Evolutionary conservation across 2,329 filamentous ascomycete genomes (phyloP).

Genomic region (Chaetomiaceae sp.): DNA sequence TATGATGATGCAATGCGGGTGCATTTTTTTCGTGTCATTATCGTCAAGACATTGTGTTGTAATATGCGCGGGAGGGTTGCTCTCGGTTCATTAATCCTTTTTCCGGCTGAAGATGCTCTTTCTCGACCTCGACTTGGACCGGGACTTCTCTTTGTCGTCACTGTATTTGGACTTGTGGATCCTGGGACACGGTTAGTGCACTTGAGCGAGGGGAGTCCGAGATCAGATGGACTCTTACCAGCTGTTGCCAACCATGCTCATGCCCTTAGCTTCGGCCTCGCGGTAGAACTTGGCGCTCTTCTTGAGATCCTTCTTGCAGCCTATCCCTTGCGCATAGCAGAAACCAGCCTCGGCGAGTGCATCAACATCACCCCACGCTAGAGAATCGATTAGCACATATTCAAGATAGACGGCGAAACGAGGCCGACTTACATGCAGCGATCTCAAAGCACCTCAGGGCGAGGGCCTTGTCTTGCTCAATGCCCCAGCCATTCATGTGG

Average conservation of each 20-base stretch:
- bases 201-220: background rate
- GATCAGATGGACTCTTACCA: slow-evolving; percentile 65
- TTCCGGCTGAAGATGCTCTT: slow-evolving; percentile 58
- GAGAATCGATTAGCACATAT: slow-evolving; percentile 14
- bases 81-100: slow-evolving; percentile 16
- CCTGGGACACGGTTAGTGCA: slow-evolving; percentile 46
- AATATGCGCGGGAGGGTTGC: background rate
- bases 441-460: slow-evolving; percentile 95
- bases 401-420: background rate
- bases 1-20: slow-evolving; percentile 17
- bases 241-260: slow-evolving; percentile 97
- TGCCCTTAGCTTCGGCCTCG: slow-evolving; percentile 83
- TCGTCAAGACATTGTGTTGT: too few relatives aligned
- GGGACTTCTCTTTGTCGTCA: slow-evolving; percentile 59
- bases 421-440: slow-evolving; percentile 62
- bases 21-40: slow-evolving; percentile 22
- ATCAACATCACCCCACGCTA: slow-evolving; percentile 89
- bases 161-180: slow-evolving; percentile 96
- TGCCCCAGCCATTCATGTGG: slow-evolving; percentile 98
- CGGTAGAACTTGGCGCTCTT: slow-evolving; percentile 90
- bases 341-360: slow-evolving; percentile 91
- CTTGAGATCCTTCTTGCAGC: slow-evolving; percentile 93
- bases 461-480: slow-evolving; percentile 82
- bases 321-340: slow-evolving; percentile 90
- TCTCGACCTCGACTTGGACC: slow-evolving; percentile 72